Base-by-base conservation (phyloP, 148 eudicot species). In the Rhododendron kiyosumense region DNA sequence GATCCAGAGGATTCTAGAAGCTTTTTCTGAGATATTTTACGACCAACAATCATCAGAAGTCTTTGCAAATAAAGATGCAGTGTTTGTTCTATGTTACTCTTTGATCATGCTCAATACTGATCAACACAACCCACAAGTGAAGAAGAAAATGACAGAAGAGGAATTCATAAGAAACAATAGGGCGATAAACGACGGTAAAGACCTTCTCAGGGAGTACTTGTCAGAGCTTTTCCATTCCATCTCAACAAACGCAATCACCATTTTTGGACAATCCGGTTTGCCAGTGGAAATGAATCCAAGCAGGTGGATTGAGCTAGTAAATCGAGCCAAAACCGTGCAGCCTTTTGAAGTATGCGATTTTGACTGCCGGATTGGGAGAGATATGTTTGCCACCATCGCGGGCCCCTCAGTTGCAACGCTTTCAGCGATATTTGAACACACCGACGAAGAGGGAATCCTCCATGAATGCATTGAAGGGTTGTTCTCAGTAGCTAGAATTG, bases 121-220 rank as follows among this genome's bases (percentile, higher is more conserved):
- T 86, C 98, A 94, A 57, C 98, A 97, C 81, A 97, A 97, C 78
- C 98, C 98, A 9, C 99, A 97, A 83, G 99, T 97, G 28, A 97
- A 97, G 93, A 97, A 93, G 88, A 97, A 97, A 86, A 97, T 97
- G 99, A 94, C 99, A 1, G 99, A 97, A 86, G 99, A 97, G 12
- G 99, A 97, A 82, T 97, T 97, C 63, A 93, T 97, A 46, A 90
- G 90, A 81, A 97, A 97, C 91, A 97, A 97, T 67, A 85, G 99
- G 87, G 94, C 94, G 43, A 97, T 95, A 45, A 97, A 97, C 69
- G 95, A 92, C 1, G 98, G 98, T 8, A 93, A 94, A 84, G 99
- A 97, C 90, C 97, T 97, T 65, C 95, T 98, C 3, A 88, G 96
- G 2, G 98, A 95, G 76, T 93, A 92, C 84, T 87, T 97, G 9